Percentiles rank a stretch among this genome's conserved stretches.
These are phyloP conservation scores for Yarrowia sp. DNA, from an alignment of 805 yeast genomes.

Conservation along the genomic window DNA sequence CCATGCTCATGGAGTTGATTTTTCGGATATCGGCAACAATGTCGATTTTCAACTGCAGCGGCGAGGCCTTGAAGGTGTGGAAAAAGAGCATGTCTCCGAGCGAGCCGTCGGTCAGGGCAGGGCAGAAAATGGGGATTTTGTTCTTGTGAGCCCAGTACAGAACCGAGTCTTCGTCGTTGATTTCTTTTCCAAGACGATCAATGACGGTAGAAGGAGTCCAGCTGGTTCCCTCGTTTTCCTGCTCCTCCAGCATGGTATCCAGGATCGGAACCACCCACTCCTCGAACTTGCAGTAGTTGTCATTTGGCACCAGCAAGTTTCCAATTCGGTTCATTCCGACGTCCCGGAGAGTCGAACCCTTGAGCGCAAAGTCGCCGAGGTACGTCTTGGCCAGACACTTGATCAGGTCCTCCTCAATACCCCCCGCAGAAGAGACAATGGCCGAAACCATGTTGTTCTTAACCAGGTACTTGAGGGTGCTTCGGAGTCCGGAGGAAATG, in stretches of 20 bases:
- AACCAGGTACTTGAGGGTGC: constrained; percentile 84
- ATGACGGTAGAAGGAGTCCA: constrained; percentile 96
- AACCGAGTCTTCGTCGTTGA: constrained; percentile 90
- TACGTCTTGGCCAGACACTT: constrained; percentile 96
- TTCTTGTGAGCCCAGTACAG: constrained; percentile 98
- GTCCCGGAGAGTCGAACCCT: constrained; percentile 83
- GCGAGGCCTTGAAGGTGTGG: constrained; percentile 95
- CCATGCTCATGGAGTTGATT: constrained; percentile 94
- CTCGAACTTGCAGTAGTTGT: constrained; percentile 95
- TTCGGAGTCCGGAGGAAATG: constrained; percentile 93
- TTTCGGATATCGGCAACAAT: constrained; percentile 92
- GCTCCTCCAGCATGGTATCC: constrained; percentile 87
- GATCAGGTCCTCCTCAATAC: constrained; percentile 96
- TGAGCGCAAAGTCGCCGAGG: constrained; percentile 86
- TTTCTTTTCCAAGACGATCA: constrained; percentile 93
- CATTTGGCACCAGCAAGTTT: constrained; percentile 94
- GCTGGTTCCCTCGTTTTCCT: constrained; percentile 66
- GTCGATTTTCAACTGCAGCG: constrained; percentile 86
- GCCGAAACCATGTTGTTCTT: constrained; percentile 95
- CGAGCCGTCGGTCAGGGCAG: constrained; percentile 97
- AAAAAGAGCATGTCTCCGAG: constrained; percentile 98
- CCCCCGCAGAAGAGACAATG: constrained; percentile 97
- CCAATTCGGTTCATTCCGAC: constrained; percentile 99
- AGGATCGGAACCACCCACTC: constrained; percentile 98
- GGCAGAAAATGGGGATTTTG: constrained; percentile 95